phyloP scores from a whole-genome alignment of 495 filamentous ascomycete genomes.

The Neurospora sp. region DNA sequence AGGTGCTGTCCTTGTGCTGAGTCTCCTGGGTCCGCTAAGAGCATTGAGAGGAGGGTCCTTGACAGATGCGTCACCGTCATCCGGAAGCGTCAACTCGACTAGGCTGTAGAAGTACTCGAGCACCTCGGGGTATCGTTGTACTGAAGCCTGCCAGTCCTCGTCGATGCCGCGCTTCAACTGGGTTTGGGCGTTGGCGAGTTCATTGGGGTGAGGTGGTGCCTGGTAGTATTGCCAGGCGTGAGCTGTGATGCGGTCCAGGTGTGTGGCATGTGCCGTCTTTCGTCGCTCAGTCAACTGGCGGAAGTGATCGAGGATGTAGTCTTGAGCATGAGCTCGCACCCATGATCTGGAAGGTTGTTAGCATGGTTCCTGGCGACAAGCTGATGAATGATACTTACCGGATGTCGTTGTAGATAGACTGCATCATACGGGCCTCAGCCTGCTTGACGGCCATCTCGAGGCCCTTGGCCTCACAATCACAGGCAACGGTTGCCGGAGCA shows the following conservation, averaged over 20 bases:
- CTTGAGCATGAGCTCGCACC: constrained; percentile 59
- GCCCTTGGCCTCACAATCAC: constrained; percentile 60
- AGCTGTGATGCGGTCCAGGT: constrained; percentile 46
- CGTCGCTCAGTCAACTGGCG: constrained; percentile 48
- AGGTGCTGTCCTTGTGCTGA: constrained; percentile 17
- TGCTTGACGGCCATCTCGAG: constrained; percentile 56
- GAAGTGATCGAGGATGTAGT: constrained; percentile 62
- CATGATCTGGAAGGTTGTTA: constrained; percentile 41
- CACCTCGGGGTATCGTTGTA: constrained; percentile 62
- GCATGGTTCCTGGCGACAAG: constrained; percentile 1
- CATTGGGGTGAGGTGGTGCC: constrained; percentile 42
- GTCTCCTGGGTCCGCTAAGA: constrained; percentile 33
- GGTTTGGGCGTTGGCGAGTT: constrained; percentile 48
- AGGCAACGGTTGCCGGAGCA: constrained; percentile 49
- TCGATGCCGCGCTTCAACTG: constrained; percentile 59
- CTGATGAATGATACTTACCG: constrained; percentile 34
- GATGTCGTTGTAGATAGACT: constrained; percentile 51
- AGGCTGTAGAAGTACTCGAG: constrained; percentile 62
- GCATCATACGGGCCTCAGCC: constrained; percentile 55
- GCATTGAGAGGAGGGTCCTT: constrained; percentile 47
- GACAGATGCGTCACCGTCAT: constrained; percentile 41
- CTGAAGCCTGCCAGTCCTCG: constrained; percentile 60
- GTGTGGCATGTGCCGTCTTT: constrained; percentile 43
- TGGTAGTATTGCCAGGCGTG: constrained; percentile 49
- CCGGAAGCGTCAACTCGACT: constrained; percentile 49